Evolutionary conservation across 1,139 yeast species (phyloP).

Genomic region (Spathaspora sp.): DNA sequence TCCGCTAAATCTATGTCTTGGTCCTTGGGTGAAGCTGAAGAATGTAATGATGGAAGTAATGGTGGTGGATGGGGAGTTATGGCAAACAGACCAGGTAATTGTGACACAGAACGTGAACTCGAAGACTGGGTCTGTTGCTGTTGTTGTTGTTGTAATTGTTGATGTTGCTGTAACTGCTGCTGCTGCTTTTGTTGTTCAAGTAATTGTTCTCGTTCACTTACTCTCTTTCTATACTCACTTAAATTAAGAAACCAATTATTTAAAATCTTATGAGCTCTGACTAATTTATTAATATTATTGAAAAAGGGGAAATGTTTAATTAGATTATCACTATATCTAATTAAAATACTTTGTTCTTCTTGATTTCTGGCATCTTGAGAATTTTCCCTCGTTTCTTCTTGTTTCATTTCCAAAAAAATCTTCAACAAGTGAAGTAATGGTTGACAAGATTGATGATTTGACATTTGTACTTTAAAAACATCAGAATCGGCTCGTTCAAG

Average conservation of each 20-base stretch:
- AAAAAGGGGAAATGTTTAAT: conserved; percentile 30
- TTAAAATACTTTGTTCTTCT: conserved; percentile 12
- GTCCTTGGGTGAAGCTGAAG: background rate
- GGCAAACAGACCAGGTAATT: conserved; percentile 2
- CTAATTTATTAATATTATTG: conserved; percentile 30
- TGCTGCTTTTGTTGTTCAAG: conserved; percentile 2
- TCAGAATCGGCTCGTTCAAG: conserved; percentile 25
- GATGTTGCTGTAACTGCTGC: conserved; percentile 1
- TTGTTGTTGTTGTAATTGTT: background rate
- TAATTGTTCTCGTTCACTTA: conserved; percentile 4
- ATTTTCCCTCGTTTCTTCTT: conserved; percentile 19
- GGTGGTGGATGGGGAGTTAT: conserved; percentile 1
- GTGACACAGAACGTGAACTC: conserved; percentile 1
- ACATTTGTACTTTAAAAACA: conserved; percentile 29
- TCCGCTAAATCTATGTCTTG: conserved; percentile 12
- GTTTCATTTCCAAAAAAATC: conserved; percentile 22
- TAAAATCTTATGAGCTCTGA: conserved; percentile 24
- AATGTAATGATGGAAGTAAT: background rate
- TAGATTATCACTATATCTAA: conserved; percentile 24
- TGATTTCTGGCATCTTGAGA: conserved; percentile 9
- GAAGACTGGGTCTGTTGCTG: too few species aligned
- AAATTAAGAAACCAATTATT: conserved; percentile 30
- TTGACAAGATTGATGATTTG: conserved; percentile 36
- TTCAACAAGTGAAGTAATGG: conserved; percentile 36
- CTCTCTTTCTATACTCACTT: conserved; percentile 17